Evolutionary conservation across 805 yeast species (phyloP).

Genomic region (Pichia thaimueangensis): DNA sequence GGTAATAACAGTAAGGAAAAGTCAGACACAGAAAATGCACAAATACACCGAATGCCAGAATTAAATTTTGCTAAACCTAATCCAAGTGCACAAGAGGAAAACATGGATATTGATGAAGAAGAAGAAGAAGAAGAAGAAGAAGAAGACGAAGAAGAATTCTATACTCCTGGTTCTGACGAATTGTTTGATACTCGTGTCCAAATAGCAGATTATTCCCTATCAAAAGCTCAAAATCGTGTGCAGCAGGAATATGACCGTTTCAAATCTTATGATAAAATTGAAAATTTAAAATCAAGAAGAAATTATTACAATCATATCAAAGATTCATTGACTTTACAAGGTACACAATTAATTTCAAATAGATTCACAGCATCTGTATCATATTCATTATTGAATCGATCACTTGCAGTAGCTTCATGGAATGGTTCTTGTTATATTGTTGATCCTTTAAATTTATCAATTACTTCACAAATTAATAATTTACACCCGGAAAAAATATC

Average conservation of each 20-base stretch:
- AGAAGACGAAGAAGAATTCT: constrained; percentile 70
- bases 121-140: constrained; percentile 39
- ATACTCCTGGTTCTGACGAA: constrained; percentile 65
- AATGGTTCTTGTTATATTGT: constrained; percentile 59
- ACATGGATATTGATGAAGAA: background rate
- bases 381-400: constrained; percentile 31
- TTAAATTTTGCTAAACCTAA: too few species aligned
- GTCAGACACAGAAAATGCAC: too few species aligned
- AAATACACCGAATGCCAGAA: too few species aligned
- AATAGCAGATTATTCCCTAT: constrained; percentile 48
- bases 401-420: constrained; percentile 76
- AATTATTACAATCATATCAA: constrained; percentile 5
- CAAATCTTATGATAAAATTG: constrained; percentile 25
- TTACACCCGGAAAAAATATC: constrained; percentile 60
- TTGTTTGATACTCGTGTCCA: constrained; percentile 45
- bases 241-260: constrained; percentile 27
- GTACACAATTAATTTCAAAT: constrained; percentile 64
- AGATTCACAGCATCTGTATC: constrained; percentile 62
- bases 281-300: constrained; percentile 15
- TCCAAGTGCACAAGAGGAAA: too few species aligned
- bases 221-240: constrained; percentile 38
- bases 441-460: constrained; percentile 27
- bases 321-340: constrained; percentile 38
- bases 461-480: constrained; percentile 24
- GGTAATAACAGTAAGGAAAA: too few species aligned